Conservation (phyloP, 352 stramenopile species). For the Pythium dissotocum region DNA sequence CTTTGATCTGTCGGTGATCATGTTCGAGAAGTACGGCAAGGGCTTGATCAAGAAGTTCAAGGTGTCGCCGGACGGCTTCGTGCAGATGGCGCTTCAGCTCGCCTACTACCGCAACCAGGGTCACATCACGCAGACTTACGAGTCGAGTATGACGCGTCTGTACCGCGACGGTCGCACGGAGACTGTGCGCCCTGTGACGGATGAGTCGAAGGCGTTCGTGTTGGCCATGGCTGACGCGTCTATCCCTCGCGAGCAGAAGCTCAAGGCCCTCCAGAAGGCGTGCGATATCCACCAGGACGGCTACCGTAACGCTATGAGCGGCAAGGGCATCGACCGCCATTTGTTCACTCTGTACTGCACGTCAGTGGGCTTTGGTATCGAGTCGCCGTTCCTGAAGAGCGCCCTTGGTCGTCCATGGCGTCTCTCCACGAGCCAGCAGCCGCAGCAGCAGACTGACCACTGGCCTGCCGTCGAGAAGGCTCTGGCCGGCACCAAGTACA, state of each 20-base stretch:
- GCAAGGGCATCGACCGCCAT: conserved; percentile 94
- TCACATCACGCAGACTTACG: conserved; percentile 95
- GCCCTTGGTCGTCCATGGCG: conserved; percentile 85
- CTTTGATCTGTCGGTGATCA: conserved; percentile 90
- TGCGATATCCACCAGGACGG: conserved; percentile 91
- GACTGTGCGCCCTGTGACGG: conserved; percentile 89
- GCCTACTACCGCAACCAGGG: conserved; percentile 93
- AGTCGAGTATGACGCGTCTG: conserved; percentile 95
- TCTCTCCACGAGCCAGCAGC: conserved; percentile 89
- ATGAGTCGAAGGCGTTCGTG: conserved; percentile 91
- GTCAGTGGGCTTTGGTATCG: conserved; percentile 83
- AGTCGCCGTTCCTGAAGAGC: conserved; percentile 89
- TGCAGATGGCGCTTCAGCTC: conserved; percentile 97
- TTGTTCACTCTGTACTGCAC: conserved; percentile 95
- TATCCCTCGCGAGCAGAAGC: conserved; percentile 64
- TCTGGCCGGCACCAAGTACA: conserved; percentile 53
- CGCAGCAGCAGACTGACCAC: conserved; percentile 86
- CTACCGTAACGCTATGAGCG: conserved; percentile 88
- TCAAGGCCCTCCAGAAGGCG: conserved; percentile 87
- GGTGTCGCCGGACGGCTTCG: conserved; percentile 94
- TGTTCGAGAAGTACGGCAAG: conserved; percentile 90
- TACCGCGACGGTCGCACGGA: conserved; percentile 96
- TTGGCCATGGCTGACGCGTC: conserved; percentile 80
- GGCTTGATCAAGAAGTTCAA: conserved; percentile 90
- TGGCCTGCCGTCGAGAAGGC: conserved; percentile 75